Percentiles rank a stretch among this genome's conserved stretches.
Conservation (phyloP, 768 basidiomycete species). For the Calocybe gangraenosa region DNA sequence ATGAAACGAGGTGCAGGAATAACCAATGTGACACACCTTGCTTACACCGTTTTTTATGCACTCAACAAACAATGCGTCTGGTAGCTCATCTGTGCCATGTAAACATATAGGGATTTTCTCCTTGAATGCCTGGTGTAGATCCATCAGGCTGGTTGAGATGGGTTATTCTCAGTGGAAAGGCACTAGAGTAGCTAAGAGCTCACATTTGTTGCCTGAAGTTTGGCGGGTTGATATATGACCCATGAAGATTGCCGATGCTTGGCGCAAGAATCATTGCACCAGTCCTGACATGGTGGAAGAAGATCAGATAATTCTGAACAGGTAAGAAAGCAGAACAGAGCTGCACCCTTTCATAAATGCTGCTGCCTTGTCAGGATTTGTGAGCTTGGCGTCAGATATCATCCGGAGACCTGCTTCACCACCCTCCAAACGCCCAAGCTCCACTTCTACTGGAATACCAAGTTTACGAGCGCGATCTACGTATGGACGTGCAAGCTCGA, state of each 20-base stretch:
- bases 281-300: slow-evolving; percentile 23
- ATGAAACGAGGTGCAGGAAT: not conserved
- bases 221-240: slow-evolving; percentile 40
- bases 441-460: slow-evolving; percentile 42
- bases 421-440: slow-evolving; percentile 44
- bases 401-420: slow-evolving; percentile 45
- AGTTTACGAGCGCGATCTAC: slow-evolving; percentile 36
- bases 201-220: slow-evolving; percentile 43
- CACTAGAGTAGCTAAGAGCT: not conserved
- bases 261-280: slow-evolving; percentile 43
- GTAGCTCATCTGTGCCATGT: slow-evolving; percentile 42
- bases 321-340: not conserved
- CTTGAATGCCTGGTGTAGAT: slow-evolving; percentile 30
- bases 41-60: slow-evolving; percentile 43
- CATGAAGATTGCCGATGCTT: slow-evolving; percentile 45
- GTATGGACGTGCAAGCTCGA: slow-evolving; percentile 37
- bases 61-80: slow-evolving; percentile 38
- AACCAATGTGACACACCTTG: slow-evolving; percentile 23
- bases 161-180: not conserved
- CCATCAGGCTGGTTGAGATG: slow-evolving; percentile 26
- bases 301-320: not conserved
- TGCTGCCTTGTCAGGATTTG: slow-evolving; percentile 37
- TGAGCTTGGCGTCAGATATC: slow-evolving; percentile 45
- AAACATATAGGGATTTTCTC: slow-evolving; percentile 35
- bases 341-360: slow-evolving; percentile 36